Base-by-base conservation (phyloP, 2,329 filamentous ascomycete genomes). In the Exophiala oligosperma region DNA sequence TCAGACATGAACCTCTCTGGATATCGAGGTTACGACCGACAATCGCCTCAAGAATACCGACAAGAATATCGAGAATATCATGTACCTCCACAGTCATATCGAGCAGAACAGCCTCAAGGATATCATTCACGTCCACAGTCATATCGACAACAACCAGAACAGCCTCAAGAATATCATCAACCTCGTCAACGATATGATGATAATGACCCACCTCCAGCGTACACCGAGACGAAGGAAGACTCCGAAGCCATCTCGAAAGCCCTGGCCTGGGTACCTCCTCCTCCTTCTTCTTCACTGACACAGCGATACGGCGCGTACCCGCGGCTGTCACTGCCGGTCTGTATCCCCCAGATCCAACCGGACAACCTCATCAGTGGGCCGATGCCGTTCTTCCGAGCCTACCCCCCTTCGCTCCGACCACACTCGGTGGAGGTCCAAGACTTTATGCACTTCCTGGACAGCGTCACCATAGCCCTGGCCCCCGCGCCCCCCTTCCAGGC, bases 391-490 rank as follows among this genome's bases (percentile, higher is more conserved):
- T 24, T 52, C 4, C 56, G 62, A 2, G 56, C 60, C 32, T 62
- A 62, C 38, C 55, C 59, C 5, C 54, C 57, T 3, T 17, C 6
- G 4, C 60, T 64, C 4, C 23, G 11, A 5, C 21, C 9, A 6
- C 52, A 64, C 48, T 37, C 50, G 17, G 60, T 64, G 7, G 4
- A 55, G 23, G 49, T 55, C 28, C 21, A 38, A 4, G 48, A 60
- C 2, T 62, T 64, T 29, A 38, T 62, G n/a, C 56, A 48, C 2
- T 64, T 64, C 35, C 57, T 64, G 23, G 62, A 64, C 52, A 60
- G 52, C 8, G 41, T 62, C 1, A 24, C 26, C n/a, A 51, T 64
- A 2, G 62, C 57, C 1, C 57, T 48, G 26, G 54, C 60, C 6
- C 56, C 56, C 17, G 51, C 56, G 2, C 59, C 62, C 3, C 44